Base-by-base conservation (phyloP, 305 asterid species). In the Lippia alba region DNA sequence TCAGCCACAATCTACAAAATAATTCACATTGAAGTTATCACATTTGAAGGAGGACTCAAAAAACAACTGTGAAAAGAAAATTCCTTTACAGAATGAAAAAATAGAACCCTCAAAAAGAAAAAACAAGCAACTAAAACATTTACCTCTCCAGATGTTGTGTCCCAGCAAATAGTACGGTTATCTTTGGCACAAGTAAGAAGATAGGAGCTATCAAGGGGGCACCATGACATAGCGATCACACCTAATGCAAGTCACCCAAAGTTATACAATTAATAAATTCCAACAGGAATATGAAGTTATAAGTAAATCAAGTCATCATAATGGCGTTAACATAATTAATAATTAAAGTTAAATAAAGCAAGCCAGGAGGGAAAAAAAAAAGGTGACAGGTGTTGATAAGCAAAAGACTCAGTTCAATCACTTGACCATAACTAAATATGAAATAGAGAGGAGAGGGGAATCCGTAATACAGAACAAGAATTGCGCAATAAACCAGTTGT, bases 161-260 rank as follows among this genome's bases (percentile, higher is more conserved):
- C 97, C 99, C 99, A 95, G 86, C 99, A 92, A 77, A 95, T 89
- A 44, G 98, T 95, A 66, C 99, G 96, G 75, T 92, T 95, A 83
- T 95, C 99, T 79, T 95, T 95, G 60, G 96, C 96, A 87, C 99
- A 95, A 32, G 99, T 90, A 79, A 95, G 93, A 71, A 95, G 80
- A 76, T 95, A 92, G 72, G 99, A 87, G 80, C 92, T 92, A 68
- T 95, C 99, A 77, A 83, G 73, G 44, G 98, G 99, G 84, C 99
- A 95, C 99, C 99, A 95, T 50, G 99, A 85, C 98, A 95, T 95
- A 51, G 98, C 98, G 74, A 95, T 91, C 69, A 95, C 99, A 77
- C 99, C 99, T 95, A 83, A 74, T 67, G 68, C 67, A 75, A 71
- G 51, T 60, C 55, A 77, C 32, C 49, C 19, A 68, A 48, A 62